Percentiles rank a stretch among this genome's conserved stretches.
phyloP scores from a whole-genome alignment of 345 rosid genomes.

The Hevea brasiliensis region DNA sequence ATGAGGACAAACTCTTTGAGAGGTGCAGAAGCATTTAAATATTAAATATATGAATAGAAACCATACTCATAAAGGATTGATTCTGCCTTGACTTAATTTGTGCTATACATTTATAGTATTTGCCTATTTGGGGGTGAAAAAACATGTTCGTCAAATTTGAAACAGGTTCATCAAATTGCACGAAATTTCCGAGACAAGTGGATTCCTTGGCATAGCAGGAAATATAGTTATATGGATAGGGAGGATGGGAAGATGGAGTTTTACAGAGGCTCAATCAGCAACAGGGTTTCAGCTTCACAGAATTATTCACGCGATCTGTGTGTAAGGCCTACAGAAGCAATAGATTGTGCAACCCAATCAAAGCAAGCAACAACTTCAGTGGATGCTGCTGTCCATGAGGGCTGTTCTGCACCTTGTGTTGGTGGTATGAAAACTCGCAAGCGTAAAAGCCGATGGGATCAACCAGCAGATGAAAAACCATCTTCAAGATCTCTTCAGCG shows the following conservation, averaged over 20 bases:
- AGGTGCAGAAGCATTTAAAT: neutral
- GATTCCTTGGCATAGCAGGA: conserved; percentile 74
- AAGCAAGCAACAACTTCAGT: conserved; percentile 34
- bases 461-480: conserved; percentile 47
- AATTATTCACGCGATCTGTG: conserved; percentile 50
- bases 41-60: neutral
- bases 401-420: conserved; percentile 35
- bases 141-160: conserved; percentile 9
- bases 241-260: conserved; percentile 57
- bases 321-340: conserved; percentile 52
- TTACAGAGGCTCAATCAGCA: conserved; percentile 41
- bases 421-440: conserved; percentile 54
- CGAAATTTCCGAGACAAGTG: conserved; percentile 83
- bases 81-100: neutral
- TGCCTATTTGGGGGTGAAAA: neutral
- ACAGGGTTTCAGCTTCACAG: conserved; percentile 45
- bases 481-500: conserved; percentile 27
- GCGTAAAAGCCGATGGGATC: conserved; percentile 99
- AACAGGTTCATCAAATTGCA: conserved; percentile 96
- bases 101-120: neutral
- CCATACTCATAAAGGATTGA: neutral
- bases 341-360: conserved; percentile 37
- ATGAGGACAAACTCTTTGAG: neutral
- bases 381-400: conserved; percentile 44
- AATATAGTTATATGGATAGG: conserved; percentile 51